Percentiles rank a stretch among this genome's conserved stretches.
Conservation (phyloP, 768 basidiomycete genomes). For the Phaeotremella skinneri region DNA sequence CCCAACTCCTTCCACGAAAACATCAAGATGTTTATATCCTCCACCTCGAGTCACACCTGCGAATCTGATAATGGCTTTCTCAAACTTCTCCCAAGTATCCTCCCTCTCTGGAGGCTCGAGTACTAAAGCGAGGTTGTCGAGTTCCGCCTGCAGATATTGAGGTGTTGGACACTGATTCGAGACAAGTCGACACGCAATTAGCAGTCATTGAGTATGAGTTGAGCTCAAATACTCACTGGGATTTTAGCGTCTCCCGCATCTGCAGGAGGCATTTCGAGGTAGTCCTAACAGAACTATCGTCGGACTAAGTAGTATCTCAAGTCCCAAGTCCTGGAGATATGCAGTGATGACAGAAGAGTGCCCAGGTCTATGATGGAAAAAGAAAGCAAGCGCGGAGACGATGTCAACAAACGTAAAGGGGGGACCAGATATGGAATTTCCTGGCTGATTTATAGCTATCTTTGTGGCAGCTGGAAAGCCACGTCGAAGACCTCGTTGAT, state of each 20-base stretch:
- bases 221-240: not conserved
- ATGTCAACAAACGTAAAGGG: too few relatives aligned
- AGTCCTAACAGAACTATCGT: not conserved
- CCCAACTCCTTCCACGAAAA: slow-evolving; percentile 46
- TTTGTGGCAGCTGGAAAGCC: too few relatives aligned
- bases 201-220: slow-evolving; percentile 2
- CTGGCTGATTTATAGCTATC: too few relatives aligned
- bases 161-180: slow-evolving; percentile 50
- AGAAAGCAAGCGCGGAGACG: too few relatives aligned
- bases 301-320: not conserved
- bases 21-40: slow-evolving; percentile 43
- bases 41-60: slow-evolving; percentile 53
- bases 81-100: slow-evolving; percentile 55
- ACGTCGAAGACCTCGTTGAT: too few relatives aligned
- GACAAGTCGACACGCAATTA: too few relatives aligned
- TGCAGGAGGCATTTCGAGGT: not conserved
- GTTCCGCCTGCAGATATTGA: slow-evolving; percentile 46
- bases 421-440: too few relatives aligned
- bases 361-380: too few relatives aligned
- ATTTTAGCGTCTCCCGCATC: not conserved
- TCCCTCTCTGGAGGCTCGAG: slow-evolving; percentile 52
- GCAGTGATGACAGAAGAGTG: too few relatives aligned
- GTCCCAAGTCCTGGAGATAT: too few relatives aligned
- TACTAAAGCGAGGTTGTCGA: slow-evolving; percentile 40
- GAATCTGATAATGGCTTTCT: slow-evolving; percentile 53